Percentiles rank a stretch among this genome's conserved stretches.
These are phyloP conservation scores for Pterocarpus macrocarpus DNA, from an alignment of 306 rosid genomes.

Conservation along the genomic window DNA sequence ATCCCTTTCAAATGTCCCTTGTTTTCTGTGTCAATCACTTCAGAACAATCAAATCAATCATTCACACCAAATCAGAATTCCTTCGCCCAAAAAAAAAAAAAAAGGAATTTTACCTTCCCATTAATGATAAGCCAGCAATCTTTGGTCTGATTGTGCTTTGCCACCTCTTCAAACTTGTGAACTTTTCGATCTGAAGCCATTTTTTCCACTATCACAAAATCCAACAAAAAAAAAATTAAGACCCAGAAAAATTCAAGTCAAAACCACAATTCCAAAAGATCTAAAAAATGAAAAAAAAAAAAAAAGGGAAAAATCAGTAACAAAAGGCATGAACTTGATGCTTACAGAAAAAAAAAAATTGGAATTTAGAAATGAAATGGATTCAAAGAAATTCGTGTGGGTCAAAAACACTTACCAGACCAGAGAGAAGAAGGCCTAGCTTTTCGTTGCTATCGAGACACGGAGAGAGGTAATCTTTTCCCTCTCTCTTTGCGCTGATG, in stretches of 20 bases:
- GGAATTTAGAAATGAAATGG: neutral
- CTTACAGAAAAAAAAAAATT: slow-evolving; percentile 3
- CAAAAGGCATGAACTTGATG: neutral
- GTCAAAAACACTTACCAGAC: slow-evolving; percentile 33
- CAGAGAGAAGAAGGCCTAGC: neutral
- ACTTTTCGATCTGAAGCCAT: slow-evolving; percentile 82
- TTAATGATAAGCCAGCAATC: slow-evolving; percentile 92
- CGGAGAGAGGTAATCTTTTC: neutral
- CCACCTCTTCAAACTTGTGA: slow-evolving; percentile 73
- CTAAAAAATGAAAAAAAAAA: slow-evolving; percentile 21
- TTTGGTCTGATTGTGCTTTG: slow-evolving; percentile 75
- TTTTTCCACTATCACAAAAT: slow-evolving; percentile 53
- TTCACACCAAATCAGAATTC: slow-evolving; percentile 6
- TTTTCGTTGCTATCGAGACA: neutral
- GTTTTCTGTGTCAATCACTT: neutral
- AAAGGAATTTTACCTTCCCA: slow-evolving; percentile 76
- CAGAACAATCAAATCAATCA: neutral
- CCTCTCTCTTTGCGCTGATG: neutral
- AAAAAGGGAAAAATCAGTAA: too few relatives aligned
- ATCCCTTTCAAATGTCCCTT: neutral
- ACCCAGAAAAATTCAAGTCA: slow-evolving; percentile 47
- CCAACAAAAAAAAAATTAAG: neutral
- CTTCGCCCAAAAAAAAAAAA: slow-evolving; percentile 13
- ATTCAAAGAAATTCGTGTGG: neutral
- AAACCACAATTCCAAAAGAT: slow-evolving; percentile 34